Percentiles rank a stretch among this genome's conserved stretches.
These are phyloP conservation scores for Starmerella stellata DNA, from an alignment of 805 yeast species.

Conservation along the genomic window DNA sequence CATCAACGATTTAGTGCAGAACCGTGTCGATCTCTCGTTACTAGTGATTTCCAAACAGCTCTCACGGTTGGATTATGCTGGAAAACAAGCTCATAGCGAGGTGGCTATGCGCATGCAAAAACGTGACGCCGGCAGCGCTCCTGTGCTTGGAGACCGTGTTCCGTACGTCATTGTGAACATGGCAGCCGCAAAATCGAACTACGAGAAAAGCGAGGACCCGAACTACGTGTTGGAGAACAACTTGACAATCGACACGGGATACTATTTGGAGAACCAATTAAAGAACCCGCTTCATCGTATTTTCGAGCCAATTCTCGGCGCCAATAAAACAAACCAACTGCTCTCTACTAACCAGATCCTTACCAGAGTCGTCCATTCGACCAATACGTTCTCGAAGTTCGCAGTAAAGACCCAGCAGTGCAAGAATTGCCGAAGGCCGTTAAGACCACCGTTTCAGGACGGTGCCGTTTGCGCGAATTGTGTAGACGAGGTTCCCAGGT, in stretches of 20 bases:
- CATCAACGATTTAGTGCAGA: slow-evolving; percentile 77
- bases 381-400: slow-evolving; percentile 73
- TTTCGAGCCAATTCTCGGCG: slow-evolving; percentile 89
- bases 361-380: slow-evolving; percentile 63
- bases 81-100: slow-evolving; percentile 94
- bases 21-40: slow-evolving; percentile 80
- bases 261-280: slow-evolving; percentile 80
- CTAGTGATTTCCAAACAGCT: slow-evolving; percentile 85
- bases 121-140: slow-evolving; percentile 95
- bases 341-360: slow-evolving; percentile 52
- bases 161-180: slow-evolving; percentile 85
- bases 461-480: slow-evolving; percentile 76
- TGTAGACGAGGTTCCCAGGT: slow-evolving; percentile 43
- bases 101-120: slow-evolving; percentile 88
- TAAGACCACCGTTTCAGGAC: slow-evolving; percentile 33
- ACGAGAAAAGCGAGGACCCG: slow-evolving; percentile 95
- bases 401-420: slow-evolving; percentile 79
- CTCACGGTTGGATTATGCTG: slow-evolving; percentile 77
- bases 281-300: slow-evolving; percentile 85
- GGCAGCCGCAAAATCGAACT: slow-evolving; percentile 62
- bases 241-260: slow-evolving; percentile 82
- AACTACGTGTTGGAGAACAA: slow-evolving; percentile 80
- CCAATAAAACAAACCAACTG: slow-evolving; percentile 57
- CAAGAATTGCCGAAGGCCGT: slow-evolving; percentile 71
- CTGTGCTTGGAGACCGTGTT: slow-evolving; percentile 91